Base-by-base conservation (phyloP, 2,329 filamentous ascomycete species). In the Scedosporium minutisporum region DNA sequence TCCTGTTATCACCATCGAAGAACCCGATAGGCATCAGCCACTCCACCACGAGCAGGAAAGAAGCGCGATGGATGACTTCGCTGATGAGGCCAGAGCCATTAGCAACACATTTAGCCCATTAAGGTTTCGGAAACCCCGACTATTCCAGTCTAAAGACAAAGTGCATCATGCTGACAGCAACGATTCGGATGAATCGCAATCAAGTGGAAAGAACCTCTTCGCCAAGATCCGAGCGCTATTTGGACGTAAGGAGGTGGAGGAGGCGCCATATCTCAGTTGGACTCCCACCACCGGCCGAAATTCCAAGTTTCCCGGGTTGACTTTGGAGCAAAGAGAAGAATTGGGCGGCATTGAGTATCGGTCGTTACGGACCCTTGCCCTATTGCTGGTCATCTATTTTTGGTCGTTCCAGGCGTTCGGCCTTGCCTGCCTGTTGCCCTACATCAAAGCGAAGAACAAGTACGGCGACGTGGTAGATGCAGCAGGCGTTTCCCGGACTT, bases 291-390 rank as follows among this genome's bases (percentile, higher is more conserved):
- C 97, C 62, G 93, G 89, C 25, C 87, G 95, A 65, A 99, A 99
- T 73, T 97, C 93, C 10, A 88, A 90, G 44, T 99, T 97, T 70
- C 82, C 95, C 12, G 91, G 93, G 67, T 75, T 99, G 66, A 90
- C 89, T 0, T 89, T 96, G 67, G 91, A 95, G 66, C 92, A 99
- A 74, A 85, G 95, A 67, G 93, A 99, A 71, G 95, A 99, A 74
- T 78, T 99, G 2, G 95, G 95, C 10, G 95, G 95, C 21, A 96
- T 99, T 66, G 95, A 99, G 73, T 99, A 99, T 71, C 88, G 95
- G 5, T 90, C 93, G 0, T 74, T 99, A 64, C 96, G 96, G 73
- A 91, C 91, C 2, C 77, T 99, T 58, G 90, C 90, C 1, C 72
- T 91, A 29, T 86, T 97, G 33, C 78, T 97, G 21, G 81, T 89